Evolutionary conservation across 1,284 basidiomycete species (phyloP), one percentile per base, ranked within the genome.

Genomic region (Ceratobasidium sp.): DNA sequence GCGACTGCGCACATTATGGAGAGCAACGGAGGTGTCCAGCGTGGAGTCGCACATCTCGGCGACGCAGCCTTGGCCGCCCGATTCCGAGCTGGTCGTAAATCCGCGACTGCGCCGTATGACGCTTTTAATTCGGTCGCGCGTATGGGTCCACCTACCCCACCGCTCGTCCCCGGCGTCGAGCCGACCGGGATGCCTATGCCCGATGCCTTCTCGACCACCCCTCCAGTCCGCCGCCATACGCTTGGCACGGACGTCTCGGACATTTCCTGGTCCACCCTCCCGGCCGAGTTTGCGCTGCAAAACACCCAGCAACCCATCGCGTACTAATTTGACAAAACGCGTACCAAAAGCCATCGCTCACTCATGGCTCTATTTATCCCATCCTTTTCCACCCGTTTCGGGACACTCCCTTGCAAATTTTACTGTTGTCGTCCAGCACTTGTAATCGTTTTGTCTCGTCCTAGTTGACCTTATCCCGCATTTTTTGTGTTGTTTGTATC

Each of bases 71-170:
- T 74, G 47, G 60, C 71, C 15, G 71, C 71, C 28, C 71, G 71
- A 8, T 54, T 74, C 60, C 42, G 71, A 13, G 58, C 71, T 7
- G 71, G 71, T 33, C 71, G 71, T 47, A 74, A 74, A 28, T 74
- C 71, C 2, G 71, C 71, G 15, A 74, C 71, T 28, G 71, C 71
- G 31, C 71, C 71, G 0, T 74, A 74, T 33, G 71, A 74, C n/a
- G 71, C 60, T 4, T 63, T 53, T n/a, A n/a, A n/a, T 39, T 51
- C 68, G 31, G 56, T 54, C n/a, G 39, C 60, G 2, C 71, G 71
- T 31, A 63, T 64, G 71, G 60, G 71, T 17, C 71, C 71, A 17
- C 71, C 71, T 11, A 63, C 71, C 17, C 58, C 71, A n/a, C 71
- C 71, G 60, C 60, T 64, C n/a, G 58, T 64, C 47, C 71, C 71